Evolutionary conservation across 805 yeast species (phyloP).

Genomic region (Hanseniaspora hatyaiensis): DNA sequence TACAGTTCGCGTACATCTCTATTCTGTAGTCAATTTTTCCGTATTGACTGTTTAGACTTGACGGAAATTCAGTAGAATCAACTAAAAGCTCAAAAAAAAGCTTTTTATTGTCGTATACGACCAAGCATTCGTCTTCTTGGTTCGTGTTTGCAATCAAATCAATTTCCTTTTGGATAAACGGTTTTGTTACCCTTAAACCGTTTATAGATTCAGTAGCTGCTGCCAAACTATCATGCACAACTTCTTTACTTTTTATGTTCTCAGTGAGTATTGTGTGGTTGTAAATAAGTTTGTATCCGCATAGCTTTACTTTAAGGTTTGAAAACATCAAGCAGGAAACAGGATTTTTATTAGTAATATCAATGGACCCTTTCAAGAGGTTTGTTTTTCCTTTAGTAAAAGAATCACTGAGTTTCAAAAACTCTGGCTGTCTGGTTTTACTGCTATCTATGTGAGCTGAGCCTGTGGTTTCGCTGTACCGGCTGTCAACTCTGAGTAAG

Average conservation of each 20-base stretch:
- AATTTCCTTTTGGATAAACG: constrained; percentile 10
- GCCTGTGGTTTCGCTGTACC: too few relatives aligned
- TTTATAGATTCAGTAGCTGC: constrained; percentile 2
- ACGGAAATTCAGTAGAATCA: constrained; percentile 18
- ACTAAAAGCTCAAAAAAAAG: constrained; percentile 16
- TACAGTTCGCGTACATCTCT: constrained; percentile 15
- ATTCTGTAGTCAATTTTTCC: constrained; percentile 20
- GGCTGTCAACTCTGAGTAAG: too few relatives aligned
- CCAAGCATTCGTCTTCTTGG: neutral
- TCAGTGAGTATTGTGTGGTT: constrained; percentile 4
- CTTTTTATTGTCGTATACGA: neutral
- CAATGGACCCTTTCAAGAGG: neutral
- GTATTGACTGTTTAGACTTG: constrained; percentile 14
- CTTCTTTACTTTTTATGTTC: neutral
- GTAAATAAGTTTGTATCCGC: constrained; percentile 13
- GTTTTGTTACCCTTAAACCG: constrained; percentile 7
- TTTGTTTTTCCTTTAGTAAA: constrained; percentile 1
- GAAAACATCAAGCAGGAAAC: neutral
- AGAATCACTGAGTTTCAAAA: too few relatives aligned
- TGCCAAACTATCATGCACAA: neutral
- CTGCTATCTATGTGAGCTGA: too few relatives aligned
- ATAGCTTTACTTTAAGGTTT: constrained; percentile 8
- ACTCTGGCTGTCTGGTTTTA: too few relatives aligned
- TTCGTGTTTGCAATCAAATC: neutral
- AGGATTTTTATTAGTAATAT: neutral